Evolutionary conservation across 441 rosid genomes (phyloP), one percentile per base, ranked within the genome.

Genomic region (Omphalea diandra): DNA sequence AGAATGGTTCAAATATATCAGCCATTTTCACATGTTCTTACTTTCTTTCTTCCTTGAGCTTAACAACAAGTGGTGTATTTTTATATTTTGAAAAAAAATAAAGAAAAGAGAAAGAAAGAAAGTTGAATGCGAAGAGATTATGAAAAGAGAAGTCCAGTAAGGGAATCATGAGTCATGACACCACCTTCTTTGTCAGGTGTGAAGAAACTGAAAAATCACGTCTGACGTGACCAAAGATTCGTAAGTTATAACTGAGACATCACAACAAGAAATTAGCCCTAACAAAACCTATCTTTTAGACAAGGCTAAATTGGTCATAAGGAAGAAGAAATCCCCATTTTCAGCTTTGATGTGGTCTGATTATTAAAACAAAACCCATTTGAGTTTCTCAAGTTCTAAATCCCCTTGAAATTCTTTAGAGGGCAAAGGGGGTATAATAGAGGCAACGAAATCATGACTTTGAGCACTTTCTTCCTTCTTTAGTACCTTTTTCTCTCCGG

Each of bases 171-270:
- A 78, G 75, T 68, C 70, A 65, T 80, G 87, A 72, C 80, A 72
- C 71, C 70, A 77, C 77, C 80, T 69, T 77, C 73, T 74, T 61
- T 77, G 80, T 82, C 83, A 78, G 86, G 40, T 63, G 64, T 63
- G 71, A 81, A 77, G 83, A 68, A 61, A 82, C 75, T 75, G 75
- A 68, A 78, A 79, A 86, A 83, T 79, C 80, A 71, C 58, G 71
- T 74, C 76, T 88, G 97, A 88, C 87, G 91, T 84, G 84, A 84
- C 86, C 84, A 85, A 82, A 87, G 90, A 88, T 90, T 87, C 85
- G 63, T 52, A 24, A 52, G 22, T 7, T 79, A 49, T 71, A 78
- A 69, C 83, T 65, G 71, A 74, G 75, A 78, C 79, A 80, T 79
- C n/a, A 79, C 77, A 38, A 36, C 44, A 60, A 61, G 20, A 66